phyloP scores from a whole-genome alignment of 208 protist genomes.

The Leishmania tropica region DNA sequence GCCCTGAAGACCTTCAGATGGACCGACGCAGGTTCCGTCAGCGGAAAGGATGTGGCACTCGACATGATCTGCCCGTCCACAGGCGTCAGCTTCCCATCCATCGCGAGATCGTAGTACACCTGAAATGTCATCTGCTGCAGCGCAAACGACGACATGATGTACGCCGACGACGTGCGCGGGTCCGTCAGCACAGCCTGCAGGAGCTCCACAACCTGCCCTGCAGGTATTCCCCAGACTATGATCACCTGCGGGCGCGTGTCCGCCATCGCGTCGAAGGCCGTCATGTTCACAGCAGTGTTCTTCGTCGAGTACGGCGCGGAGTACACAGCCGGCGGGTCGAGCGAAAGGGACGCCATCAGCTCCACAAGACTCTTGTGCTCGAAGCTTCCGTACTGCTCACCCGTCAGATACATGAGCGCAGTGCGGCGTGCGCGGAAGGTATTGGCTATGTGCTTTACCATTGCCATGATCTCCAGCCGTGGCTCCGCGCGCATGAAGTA shows the following conservation, averaged over 20 bases:
- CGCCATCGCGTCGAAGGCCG: constrained; percentile 45
- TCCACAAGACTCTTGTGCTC: constrained; percentile 23
- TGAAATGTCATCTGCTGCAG: too few relatives aligned
- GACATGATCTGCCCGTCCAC: too few relatives aligned
- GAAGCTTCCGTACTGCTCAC: constrained; percentile 30
- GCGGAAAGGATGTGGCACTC: too few relatives aligned
- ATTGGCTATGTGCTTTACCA: constrained; percentile 38
- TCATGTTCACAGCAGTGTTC: constrained; percentile 16
- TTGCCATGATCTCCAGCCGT: constrained; percentile 30
- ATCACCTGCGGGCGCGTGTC: constrained; percentile 49
- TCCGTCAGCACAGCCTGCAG: constrained; percentile 31
- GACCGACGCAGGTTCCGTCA: too few relatives aligned
- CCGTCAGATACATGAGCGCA: constrained; percentile 66
- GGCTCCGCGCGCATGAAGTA: constrained; percentile 45
- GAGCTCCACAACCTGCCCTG: constrained; percentile 31
- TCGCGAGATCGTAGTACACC: too few relatives aligned
- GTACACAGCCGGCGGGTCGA: constrained; percentile 32
- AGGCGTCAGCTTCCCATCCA: too few relatives aligned
- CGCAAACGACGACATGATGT: constrained; percentile 36
- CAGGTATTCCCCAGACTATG: constrained; percentile 37
- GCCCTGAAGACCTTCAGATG: too few relatives aligned
- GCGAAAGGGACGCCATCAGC: constrained; percentile 10
- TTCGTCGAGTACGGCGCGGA: constrained; percentile 8
- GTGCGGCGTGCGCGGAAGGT: constrained; percentile 26
- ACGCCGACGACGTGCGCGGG: constrained; percentile 33